Evolutionary conservation across 305 asterid genomes (phyloP), one percentile per base, ranked within the genome.

Genomic region (Fraxinus albicans): DNA sequence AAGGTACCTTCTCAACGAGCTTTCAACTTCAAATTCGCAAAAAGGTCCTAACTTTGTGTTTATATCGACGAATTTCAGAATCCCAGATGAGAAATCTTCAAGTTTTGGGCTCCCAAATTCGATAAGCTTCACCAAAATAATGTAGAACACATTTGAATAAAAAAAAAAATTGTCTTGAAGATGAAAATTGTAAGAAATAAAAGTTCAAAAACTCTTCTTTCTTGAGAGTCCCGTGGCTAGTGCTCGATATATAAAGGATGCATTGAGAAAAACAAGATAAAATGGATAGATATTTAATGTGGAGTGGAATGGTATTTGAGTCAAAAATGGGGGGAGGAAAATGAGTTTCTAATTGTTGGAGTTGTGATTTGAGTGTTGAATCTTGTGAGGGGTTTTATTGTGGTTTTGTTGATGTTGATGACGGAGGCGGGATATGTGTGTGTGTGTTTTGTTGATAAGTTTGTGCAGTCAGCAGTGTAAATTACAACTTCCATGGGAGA

Each of bases 381-480:
- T 89, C 89, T 77, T 82, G 86, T 86, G 92, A 86, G 88, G 82
- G 87, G 88, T 84, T 86, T 86, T 85, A 86, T 85, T 85, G 88
- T 88, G 91, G 90, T 88, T 88, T 84, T 80, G 82, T 79, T 78
- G 84, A 15, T 6, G 42, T 15, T 31, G 76, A 70, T 83, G 88
- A 86, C 67, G 47, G 63, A 17, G 31, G 84, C 19, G 79, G 65
- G 73, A 70, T 65, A 0, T 38, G 75, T 80, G 88, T 77, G 23
- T 79, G 36, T 85, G 34, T 47, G 17, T 34, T 31, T 4, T 25
- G 40, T 40, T 79, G 86, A 78, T 82, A 80, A 65, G 80, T 82
- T 9, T 75, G 84, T 77, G 80, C 35, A 82, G 82, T 29, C 31
- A 29, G 31, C 31, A 21, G 81, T 84, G 31, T 4, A 67, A 40